Conservation (phyloP, 106 monocot species). For the Iris macrosiphon region DNA sequence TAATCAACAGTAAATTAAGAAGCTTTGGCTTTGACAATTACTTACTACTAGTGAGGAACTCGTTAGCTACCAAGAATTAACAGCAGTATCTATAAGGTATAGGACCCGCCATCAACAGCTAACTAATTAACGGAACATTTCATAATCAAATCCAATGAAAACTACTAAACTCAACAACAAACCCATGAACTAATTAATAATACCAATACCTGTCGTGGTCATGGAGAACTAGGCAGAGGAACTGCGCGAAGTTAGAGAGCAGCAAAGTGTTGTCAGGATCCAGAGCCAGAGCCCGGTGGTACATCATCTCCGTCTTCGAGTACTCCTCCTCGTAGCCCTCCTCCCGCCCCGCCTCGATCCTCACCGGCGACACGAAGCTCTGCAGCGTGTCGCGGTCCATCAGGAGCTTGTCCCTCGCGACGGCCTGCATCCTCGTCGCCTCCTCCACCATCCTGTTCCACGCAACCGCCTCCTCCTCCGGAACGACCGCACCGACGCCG, state of each 20-base stretch:
- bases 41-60: no score
- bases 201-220: slow-evolving; percentile 51
- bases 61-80: no score
- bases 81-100: no score
- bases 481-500: background rate
- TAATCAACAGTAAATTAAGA: no score
- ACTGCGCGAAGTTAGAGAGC: slow-evolving; percentile 69
- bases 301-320: slow-evolving; percentile 34
- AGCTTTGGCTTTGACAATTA: no score
- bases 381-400: slow-evolving; percentile 29
- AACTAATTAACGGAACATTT: no score
- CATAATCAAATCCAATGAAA: no score
- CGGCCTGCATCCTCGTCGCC: slow-evolving; percentile 20
- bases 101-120: no score
- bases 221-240: slow-evolving; percentile 50
- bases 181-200: background rate
- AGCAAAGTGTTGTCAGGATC: slow-evolving; percentile 50
- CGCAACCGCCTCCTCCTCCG: background rate
- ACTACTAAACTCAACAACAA: no score
- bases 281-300: slow-evolving; percentile 27
- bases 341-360: slow-evolving; percentile 21
- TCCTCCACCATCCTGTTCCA: slow-evolving; percentile 33
- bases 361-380: slow-evolving; percentile 39
- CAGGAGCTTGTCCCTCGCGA: slow-evolving; percentile 27
- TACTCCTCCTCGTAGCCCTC: background rate